Base-by-base conservation (phyloP, 331 rosid genomes). In the Malus hybrid region DNA sequence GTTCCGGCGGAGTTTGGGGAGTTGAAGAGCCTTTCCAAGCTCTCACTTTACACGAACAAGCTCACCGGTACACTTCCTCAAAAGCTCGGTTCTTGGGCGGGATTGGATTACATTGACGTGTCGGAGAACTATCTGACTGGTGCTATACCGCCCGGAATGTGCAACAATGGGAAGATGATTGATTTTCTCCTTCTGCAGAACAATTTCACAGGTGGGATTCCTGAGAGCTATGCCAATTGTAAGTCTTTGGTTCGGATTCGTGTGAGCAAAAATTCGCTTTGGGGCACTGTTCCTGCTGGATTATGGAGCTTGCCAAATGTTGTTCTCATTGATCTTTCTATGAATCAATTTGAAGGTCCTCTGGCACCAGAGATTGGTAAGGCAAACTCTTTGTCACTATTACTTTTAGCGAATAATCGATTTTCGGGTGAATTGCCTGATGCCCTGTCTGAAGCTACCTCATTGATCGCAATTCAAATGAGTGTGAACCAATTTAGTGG, bases 91-190 rank as follows among this genome's bases (percentile, higher is more conserved):
- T 90, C 96, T 2, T 83, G 76, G 85, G 20, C 7, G 3, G 93
- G 89, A 36, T 76, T 94, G 79, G 4, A 50, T 3, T 90, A 24
- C 84, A 79, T 94, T 70, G 99, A 94, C 79, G 93, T 86, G 42
- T 86, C 99, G 5, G 97, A 94, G 79, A 94, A 94, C 70, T 88
- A 73, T n/a, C 79, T 94, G 59, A 75, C 87, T 1, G 99, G 99
- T 63, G 80, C 88, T 46, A 87, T 94, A 50, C 99, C 96, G 5
- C 88, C 96, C 64, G 85, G 76, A 65, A 84, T 94, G 97, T 94
- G 99, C 86, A 90, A 81, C 78, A 88, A 86, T 78, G 87, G 83
- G 36, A 71, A 8, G 18, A 84, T 92, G 79, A 64, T 42, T 2
- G 82, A 59, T 5, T 76, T 94, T 55, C 82, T 85, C 1, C 11